These are phyloP conservation scores for Aureoboletus auriporus DNA, from an alignment of 768 basidiomycete species.

Conservation along the genomic window DNA sequence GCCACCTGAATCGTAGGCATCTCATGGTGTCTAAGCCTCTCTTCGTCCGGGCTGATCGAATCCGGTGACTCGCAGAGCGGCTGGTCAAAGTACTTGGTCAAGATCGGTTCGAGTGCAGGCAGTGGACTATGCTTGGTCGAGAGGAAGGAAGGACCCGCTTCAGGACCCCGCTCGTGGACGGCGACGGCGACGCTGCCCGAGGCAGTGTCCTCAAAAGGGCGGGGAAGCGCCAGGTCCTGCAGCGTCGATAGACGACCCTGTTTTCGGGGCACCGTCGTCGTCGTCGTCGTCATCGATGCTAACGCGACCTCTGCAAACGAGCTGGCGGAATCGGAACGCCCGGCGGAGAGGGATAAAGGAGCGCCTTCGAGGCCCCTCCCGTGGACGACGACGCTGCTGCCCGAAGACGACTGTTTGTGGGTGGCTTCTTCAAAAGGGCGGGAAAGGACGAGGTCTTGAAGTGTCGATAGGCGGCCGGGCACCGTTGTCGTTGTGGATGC, in stretches of 20 bases:
- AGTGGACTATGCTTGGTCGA: neutral
- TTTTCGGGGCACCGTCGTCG: neutral
- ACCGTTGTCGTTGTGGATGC: neutral
- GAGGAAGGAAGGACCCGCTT: slow-evolving; percentile 7
- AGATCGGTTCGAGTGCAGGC: slow-evolving; percentile 1
- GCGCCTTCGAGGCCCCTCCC: slow-evolving; percentile 14
- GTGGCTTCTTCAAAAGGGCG: slow-evolving; percentile 16
- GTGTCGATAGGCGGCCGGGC: slow-evolving; percentile 9
- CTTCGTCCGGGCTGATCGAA: slow-evolving; percentile 4
- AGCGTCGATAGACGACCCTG: slow-evolving; percentile 13
- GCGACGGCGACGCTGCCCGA: neutral
- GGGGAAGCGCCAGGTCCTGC: slow-evolving; percentile 14
- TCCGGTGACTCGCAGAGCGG: slow-evolving; percentile 24
- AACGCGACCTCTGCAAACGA: slow-evolving; percentile 20
- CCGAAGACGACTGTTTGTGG: neutral
- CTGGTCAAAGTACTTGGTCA: slow-evolving; percentile 4
- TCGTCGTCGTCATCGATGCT: neutral
- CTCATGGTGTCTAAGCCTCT: neutral
- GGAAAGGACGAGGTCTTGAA: slow-evolving; percentile 16
- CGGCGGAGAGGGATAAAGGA: neutral
- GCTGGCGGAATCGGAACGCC: slow-evolving; percentile 8
- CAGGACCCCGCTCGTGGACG: slow-evolving; percentile 19
- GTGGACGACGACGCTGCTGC: slow-evolving; percentile 5
- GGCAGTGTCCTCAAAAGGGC: slow-evolving; percentile 14
- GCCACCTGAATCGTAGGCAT: neutral